These are phyloP conservation scores for Salix purpurea DNA, from an alignment of 345 rosid species.

Conservation along the genomic window DNA sequence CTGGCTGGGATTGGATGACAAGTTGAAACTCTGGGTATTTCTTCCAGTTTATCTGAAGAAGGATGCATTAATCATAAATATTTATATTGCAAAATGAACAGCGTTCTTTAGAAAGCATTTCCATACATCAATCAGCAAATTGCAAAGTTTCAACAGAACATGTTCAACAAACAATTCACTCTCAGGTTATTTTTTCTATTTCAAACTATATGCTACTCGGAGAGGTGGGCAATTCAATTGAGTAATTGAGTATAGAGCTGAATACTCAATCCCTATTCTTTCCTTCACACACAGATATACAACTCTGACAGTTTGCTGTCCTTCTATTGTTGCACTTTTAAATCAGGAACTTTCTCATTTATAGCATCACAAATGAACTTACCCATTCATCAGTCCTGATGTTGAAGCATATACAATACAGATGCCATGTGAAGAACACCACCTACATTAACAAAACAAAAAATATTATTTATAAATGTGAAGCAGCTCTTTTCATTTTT, in stretches of 20 bases:
- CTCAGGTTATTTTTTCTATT: too few species aligned
- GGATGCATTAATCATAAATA: background rate
- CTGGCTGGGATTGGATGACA: slow-evolving; percentile 29
- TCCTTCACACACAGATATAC: too few species aligned
- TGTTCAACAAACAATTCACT: background rate
- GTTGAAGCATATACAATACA: slow-evolving; percentile 58
- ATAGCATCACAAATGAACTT: slow-evolving; percentile 22
- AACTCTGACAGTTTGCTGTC: too few species aligned
- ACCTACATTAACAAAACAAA: slow-evolving; percentile 31
- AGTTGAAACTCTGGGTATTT: slow-evolving; percentile 57
- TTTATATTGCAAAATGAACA: background rate
- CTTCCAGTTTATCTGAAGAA: slow-evolving; percentile 54
- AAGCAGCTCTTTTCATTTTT: background rate
- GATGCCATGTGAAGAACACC: slow-evolving; percentile 50
- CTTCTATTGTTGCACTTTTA: too few species aligned
- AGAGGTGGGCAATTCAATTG: too few species aligned
- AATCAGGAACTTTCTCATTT: background rate
- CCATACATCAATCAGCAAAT: background rate
- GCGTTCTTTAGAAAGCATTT: background rate
- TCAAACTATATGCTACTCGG: too few species aligned
- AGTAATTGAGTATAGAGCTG: too few species aligned
- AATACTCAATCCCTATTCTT: too few species aligned
- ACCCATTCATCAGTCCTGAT: slow-evolving; percentile 74
- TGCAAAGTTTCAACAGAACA: background rate
- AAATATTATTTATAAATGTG: background rate